Conservation (phyloP, 306 rosid species). For the Carpinus fangiana region DNA sequence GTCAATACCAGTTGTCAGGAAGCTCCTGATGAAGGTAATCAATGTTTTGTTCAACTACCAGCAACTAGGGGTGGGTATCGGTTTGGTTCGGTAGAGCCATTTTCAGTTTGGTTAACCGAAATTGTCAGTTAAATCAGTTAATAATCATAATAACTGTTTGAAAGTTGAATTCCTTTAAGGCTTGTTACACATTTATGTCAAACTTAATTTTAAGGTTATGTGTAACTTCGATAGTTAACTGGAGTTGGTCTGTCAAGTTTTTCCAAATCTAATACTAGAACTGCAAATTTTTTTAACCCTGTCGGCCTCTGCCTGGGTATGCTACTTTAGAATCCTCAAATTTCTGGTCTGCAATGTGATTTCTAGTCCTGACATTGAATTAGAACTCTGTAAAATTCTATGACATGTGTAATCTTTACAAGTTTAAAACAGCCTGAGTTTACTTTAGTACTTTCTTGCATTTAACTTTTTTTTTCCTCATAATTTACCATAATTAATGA, state of each 20-base stretch:
- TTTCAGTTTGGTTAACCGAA: too few relatives aligned
- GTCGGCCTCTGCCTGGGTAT: too few relatives aligned
- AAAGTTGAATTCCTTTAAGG: background rate
- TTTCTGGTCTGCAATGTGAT: too few relatives aligned
- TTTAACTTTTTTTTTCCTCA: too few relatives aligned
- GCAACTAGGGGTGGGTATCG: background rate
- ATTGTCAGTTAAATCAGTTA: too few relatives aligned
- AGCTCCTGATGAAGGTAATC: background rate
- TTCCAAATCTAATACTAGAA: background rate
- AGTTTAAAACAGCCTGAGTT: background rate
- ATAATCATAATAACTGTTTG: background rate
- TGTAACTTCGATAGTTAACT: background rate
- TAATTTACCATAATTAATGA: background rate
- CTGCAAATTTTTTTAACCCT: background rate
- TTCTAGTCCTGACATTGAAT: background rate
- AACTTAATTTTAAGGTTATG: background rate
- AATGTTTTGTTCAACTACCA: background rate
- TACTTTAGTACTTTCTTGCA: background rate
- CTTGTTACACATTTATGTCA: background rate
- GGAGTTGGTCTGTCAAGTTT: background rate
- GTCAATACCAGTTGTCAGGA: background rate
- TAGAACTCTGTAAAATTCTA: background rate
- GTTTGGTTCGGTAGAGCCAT: too few relatives aligned
- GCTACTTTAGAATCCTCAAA: too few relatives aligned
- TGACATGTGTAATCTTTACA: background rate